Conservation (phyloP, 208 protist species). For the Leishmania amazonensis region DNA sequence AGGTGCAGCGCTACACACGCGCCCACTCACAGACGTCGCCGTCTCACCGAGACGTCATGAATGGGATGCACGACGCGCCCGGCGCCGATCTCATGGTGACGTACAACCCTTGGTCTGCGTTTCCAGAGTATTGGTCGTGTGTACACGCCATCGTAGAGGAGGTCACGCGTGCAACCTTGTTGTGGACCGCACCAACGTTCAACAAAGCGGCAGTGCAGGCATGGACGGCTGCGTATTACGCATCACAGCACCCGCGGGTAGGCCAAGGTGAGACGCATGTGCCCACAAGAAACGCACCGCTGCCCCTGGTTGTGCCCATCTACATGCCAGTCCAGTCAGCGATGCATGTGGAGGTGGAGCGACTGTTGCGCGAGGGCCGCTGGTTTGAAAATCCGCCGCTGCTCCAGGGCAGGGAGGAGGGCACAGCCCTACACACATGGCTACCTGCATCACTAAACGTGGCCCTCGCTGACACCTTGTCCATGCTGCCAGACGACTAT, state of each 20-base stretch:
- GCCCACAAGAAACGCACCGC: background rate
- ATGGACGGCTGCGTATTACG: constrained; percentile 28
- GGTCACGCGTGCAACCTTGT: constrained; percentile 8
- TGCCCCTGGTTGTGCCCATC: constrained; percentile 30
- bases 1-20: constrained; percentile 23
- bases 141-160: constrained; percentile 16
- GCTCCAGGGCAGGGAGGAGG: background rate
- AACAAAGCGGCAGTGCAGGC: constrained; percentile 29
- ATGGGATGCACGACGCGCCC: background rate
- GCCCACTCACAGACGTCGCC: background rate
- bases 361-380: constrained; percentile 33
- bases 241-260: background rate
- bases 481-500: constrained; percentile 13
- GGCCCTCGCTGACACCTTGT: constrained; percentile 22
- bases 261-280: background rate
- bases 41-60: background rate
- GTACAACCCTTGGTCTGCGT: constrained; percentile 13
- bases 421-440: constrained; percentile 18
- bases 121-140: constrained; percentile 37
- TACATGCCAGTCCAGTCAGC: constrained; percentile 34
- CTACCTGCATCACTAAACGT: constrained; percentile 18
- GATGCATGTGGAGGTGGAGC: constrained; percentile 38
- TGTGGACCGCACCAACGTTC: constrained; percentile 47
- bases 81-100: background rate
- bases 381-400: constrained; percentile 6